phyloP scores from a whole-genome alignment of 192 early-diverging fungal genomes.

The Endogone sp. region DNA sequence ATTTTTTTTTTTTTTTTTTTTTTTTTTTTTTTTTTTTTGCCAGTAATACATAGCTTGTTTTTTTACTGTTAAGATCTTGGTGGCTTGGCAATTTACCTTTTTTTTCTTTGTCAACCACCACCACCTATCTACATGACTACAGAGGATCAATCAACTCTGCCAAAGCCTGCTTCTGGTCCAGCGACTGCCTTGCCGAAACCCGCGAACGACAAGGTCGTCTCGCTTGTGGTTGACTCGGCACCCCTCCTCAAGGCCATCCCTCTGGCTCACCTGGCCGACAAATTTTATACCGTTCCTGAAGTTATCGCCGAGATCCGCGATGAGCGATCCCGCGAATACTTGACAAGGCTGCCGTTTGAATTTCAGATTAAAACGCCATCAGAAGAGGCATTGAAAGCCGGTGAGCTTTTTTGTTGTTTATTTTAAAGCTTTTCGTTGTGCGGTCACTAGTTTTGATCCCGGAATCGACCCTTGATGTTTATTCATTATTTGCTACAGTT shows the following conservation, averaged over 20 bases:
- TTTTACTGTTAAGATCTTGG: no score
- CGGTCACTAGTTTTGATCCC: no score
- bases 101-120: no score
- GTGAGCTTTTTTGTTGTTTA: slow-evolving; percentile 23
- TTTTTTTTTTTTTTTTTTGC: no score
- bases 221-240: slow-evolving; percentile 72
- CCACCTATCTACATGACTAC: no score
- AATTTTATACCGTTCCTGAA: slow-evolving; percentile 85
- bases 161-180: no score
- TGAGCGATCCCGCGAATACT: slow-evolving; percentile 54
- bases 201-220: slow-evolving; percentile 41
- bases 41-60: no score
- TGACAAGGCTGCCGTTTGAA: slow-evolving; percentile 59
- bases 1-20: no score
- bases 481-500: slow-evolving; percentile 44
- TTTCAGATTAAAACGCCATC: slow-evolving; percentile 54
- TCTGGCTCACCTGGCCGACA: slow-evolving; percentile 59
- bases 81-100: no score
- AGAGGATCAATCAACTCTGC: no score
- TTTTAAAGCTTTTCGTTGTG: neutral
- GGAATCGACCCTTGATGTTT: slow-evolving; percentile 4
- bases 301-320: slow-evolving; percentile 84
- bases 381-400: slow-evolving; percentile 61
- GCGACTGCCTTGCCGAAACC: no score
- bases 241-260: slow-evolving; percentile 63